These are phyloP conservation scores for Chalaropsis thielavioides DNA, from an alignment of 2,329 filamentous ascomycete species.

Conservation along the genomic window DNA sequence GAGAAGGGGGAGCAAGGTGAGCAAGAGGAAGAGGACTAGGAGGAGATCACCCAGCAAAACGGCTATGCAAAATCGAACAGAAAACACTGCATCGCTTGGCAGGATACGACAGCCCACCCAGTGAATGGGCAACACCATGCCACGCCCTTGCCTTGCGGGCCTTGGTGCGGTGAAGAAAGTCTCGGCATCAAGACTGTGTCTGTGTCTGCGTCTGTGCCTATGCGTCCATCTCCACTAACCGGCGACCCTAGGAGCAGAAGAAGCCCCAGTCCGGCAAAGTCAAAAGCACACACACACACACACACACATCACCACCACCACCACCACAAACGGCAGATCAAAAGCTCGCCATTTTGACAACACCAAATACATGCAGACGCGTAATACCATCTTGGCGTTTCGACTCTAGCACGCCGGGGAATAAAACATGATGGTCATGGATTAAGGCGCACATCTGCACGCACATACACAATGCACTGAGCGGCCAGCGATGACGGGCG, in stretches of 20 bases:
- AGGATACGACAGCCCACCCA: neutral
- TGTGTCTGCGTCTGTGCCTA: too few species aligned
- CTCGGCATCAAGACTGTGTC: neutral
- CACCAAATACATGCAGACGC: neutral
- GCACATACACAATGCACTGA: too few species aligned
- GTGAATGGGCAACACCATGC: neutral
- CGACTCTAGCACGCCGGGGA: neutral
- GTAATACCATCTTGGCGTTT: slow-evolving; percentile 3
- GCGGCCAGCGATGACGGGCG: too few species aligned
- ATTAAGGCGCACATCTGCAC: too few species aligned
- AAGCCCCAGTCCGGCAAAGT: neutral
- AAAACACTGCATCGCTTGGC: neutral
- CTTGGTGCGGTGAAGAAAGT: neutral
- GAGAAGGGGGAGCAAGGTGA: neutral
- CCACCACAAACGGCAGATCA: neutral
- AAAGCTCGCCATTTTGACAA: neutral
- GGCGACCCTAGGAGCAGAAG: too few species aligned
- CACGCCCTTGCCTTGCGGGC: neutral
- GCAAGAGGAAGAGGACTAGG: neutral
- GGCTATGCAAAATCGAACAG: neutral
- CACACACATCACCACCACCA: neutral
- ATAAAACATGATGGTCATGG: neutral
- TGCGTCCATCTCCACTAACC: too few species aligned
- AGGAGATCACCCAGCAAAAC: neutral
- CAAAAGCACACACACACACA: neutral